A percentile compares a stretch with the other conserved stretches of the same genome.
Conservation (phyloP, 1,139 yeast genomes). For the Lodderomyces elongisporus region DNA sequence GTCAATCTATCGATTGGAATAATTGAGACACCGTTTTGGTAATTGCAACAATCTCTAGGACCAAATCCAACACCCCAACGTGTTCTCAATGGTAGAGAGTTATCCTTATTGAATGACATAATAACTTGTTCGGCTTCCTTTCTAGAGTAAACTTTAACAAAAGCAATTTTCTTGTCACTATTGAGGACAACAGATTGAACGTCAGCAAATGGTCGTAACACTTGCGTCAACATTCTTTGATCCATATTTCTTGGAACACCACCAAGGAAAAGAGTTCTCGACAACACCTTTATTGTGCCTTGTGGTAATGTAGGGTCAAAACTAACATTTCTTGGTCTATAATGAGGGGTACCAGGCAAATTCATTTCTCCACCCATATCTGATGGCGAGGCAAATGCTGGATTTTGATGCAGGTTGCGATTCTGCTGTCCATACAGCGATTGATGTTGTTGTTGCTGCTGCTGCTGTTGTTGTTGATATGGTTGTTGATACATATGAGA, state of each 20-base stretch:
- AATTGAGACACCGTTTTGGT: constrained; percentile 82
- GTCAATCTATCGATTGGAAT: constrained; percentile 85
- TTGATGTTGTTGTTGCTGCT: constrained; percentile 10
- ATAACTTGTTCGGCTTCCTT: constrained; percentile 81
- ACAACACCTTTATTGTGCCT: constrained; percentile 75
- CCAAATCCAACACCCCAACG: constrained; percentile 99
- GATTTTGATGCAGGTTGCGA: constrained; percentile 8
- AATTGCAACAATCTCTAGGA: constrained; percentile 96
- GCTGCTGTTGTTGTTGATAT: constrained; percentile 7
- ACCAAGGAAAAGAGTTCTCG: constrained; percentile 90
- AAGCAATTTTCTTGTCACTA: constrained; percentile 89
- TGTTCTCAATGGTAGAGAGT: constrained; percentile 61
- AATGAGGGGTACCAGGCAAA: constrained; percentile 66
- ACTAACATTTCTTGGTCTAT: constrained; percentile 64
- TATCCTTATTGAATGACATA: constrained; percentile 49
- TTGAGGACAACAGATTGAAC: constrained; percentile 88
- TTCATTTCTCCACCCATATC: constrained; percentile 50
- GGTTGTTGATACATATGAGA: not conserved
- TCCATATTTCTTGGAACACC: constrained; percentile 85
- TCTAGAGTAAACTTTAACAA: constrained; percentile 94
- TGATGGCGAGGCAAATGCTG: constrained; percentile 10
- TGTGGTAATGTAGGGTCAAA: constrained; percentile 70
- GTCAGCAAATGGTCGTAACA: constrained; percentile 84
- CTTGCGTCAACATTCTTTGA: constrained; percentile 61
- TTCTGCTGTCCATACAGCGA: constrained; percentile 9